Base-by-base conservation (phyloP, 176 grass and related monocot genomes). In the Juncus inflexus region DNA sequence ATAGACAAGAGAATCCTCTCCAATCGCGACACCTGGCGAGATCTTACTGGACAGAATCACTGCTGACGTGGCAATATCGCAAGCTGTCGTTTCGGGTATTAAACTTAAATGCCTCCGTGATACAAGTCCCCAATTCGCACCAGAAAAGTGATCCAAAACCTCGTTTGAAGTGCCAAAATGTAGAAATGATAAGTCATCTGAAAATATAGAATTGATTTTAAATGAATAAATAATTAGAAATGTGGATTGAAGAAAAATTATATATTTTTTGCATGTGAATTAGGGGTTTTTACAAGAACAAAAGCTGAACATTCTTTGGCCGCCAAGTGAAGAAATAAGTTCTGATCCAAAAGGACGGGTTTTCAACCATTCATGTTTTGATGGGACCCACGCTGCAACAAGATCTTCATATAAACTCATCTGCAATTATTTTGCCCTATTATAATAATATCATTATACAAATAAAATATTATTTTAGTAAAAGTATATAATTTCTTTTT, bases 321-420 rank as follows among this genome's bases (percentile, higher is more conserved):
- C 76, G 74, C 92, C 82, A 68, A 96, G 81, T 39, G 84, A 73
- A 80, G 53, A 76, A 67, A 91, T 65, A 15, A 96, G 75, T 73
- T 96, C 68, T 50, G 67, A 74, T 60, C 92, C 92, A 52, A 83
- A 77, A 59, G 87, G 87, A 54, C 77, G 84, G 47, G 65, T 52
- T 57, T 66, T 86, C 66, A 96, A 76, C 87, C 84, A 96, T 57
- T 89, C 82, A 81, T 96, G 87, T 75, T 67, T 90, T 42, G 59
- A 42, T 52, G 91, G 87, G 60, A 96, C 91, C 81, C 87, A 90
- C 74, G 84, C 82, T 7, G 91, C 82, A 58, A 96, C 79, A 72
- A 96, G 79, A 83, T 96, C 87, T 80, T 96, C 91, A 58, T 96
- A 90, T 81, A 90, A 86, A 76, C 91, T 96, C 77, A 96, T 63